Conservation (phyloP, 345 rosid species). For the Dimocarpus longan region DNA sequence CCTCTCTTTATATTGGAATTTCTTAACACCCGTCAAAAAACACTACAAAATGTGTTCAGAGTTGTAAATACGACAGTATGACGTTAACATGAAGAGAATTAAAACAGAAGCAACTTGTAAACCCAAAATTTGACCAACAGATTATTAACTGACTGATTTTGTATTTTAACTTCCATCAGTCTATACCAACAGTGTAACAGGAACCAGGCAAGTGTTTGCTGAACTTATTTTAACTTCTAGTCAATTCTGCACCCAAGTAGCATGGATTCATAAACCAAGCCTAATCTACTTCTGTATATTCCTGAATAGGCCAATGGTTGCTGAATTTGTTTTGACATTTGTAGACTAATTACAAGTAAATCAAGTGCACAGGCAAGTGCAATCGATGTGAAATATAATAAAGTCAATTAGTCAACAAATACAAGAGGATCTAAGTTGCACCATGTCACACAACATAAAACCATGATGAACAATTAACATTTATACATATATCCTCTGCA, state of each 20-base stretch:
- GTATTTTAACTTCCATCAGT: not conserved
- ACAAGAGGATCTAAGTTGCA: not conserved
- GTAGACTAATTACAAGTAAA: not conserved
- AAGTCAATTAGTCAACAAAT: not conserved
- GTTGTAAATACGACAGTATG: constrained; percentile 16
- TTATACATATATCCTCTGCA: not conserved
- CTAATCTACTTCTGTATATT: not conserved
- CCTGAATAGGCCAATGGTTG: not conserved
- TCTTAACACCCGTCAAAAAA: constrained; percentile 87
- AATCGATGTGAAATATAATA: not conserved
- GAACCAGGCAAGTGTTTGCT: not conserved
- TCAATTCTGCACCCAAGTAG: not conserved
- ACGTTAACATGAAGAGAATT: not conserved
- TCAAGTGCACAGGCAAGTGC: not conserved
- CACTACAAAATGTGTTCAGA: constrained; percentile 51
- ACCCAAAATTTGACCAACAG: not conserved
- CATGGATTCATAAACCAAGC: not conserved
- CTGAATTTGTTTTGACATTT: not conserved
- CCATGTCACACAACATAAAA: not conserved
- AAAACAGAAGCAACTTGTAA: not conserved
- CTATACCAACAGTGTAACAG: not conserved
- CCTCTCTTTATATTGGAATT: constrained; percentile 67
- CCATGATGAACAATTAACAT: not conserved
- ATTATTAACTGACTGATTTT: not conserved
- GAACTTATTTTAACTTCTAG: not conserved